Evolutionary conservation across 2,329 filamentous ascomycete species (phyloP), one percentile per base, ranked within the genome.

Genomic region (Alternaria burnsii): DNA sequence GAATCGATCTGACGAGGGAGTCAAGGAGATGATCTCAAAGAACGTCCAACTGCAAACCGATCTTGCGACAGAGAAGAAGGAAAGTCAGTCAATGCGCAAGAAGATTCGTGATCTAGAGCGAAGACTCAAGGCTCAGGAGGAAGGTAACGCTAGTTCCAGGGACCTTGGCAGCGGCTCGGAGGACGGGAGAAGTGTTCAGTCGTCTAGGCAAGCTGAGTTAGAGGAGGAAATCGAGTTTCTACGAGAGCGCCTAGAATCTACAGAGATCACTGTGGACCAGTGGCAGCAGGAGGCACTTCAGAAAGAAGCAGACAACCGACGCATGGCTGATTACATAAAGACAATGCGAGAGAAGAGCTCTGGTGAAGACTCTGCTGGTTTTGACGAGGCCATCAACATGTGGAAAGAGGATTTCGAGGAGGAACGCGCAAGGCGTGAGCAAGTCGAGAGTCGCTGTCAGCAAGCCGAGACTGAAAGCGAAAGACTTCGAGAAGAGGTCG

Each of bases 1-100:
- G 78, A 95, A 94, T 75, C 87, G 96, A 42, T 97, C 94, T 1
- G 94, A 98, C 76, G 94, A 98, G 80, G 93, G 94, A 65, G 90
- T 99, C 76, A 97, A 97, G 80, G 94, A 97, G 77, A 96, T 97
- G 90, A 97, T 98, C 71, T 93, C 93, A 44, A 94, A 97, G 79
- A 99, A 97, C 71, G 94, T 98, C 5, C 93, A 97, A 76, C 86
- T 98, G 50, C 95, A 96, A 79, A 97, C 94, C 0, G 92, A 92
- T 62, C 87, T 97, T 44, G 89, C 94, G 4, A 92, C 95, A 36
- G 85, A 95, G 59, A 93, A 97, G 78, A 92, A 96, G 66, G 95
- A 99, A 72, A 95, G 93, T 75, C 95, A 96, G 76, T 85, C 89
- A 20, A 79, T 98, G 57, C 89, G 93, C 22, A 89, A 91, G 63